Percentiles rank a stretch among this genome's conserved stretches.
Evolutionary conservation across 2,329 filamentous ascomycete genomes (phyloP).

Genomic region (Lasiodiplodia theobromae): DNA sequence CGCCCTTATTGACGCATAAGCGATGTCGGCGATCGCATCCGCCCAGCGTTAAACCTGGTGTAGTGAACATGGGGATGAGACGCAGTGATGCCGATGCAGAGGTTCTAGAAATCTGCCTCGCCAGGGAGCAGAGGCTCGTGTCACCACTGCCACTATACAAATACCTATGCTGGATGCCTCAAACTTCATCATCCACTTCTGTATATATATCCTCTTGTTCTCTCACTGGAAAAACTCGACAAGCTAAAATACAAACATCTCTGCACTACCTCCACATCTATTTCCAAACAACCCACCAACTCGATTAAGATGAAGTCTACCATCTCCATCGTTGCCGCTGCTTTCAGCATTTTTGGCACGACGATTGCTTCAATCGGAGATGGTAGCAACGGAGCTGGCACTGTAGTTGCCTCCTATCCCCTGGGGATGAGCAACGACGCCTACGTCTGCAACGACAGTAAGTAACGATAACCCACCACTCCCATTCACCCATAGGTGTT

Average conservation of each 20-base stretch:
- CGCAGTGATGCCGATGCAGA: no score
- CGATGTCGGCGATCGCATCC: no score
- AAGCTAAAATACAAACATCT: not conserved
- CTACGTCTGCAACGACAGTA: slow-evolving; percentile 6
- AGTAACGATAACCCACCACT: not conserved
- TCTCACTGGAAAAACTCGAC: not conserved
- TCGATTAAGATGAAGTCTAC: not conserved
- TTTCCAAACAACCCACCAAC: not conserved
- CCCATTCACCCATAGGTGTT: no score
- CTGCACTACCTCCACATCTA: not conserved
- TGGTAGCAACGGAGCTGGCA: not conserved
- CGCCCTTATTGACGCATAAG: no score
- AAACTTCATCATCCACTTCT: not conserved
- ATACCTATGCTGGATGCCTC: not conserved
- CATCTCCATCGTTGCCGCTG: not conserved
- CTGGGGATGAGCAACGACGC: not conserved
- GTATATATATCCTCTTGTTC: not conserved
- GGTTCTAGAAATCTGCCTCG: no score
- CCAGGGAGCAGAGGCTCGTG: no score
- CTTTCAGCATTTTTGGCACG: not conserved
- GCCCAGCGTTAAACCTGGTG: no score
- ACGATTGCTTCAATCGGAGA: not conserved
- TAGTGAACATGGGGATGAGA: no score
- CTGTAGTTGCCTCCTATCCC: not conserved
- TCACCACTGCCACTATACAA: no score